A percentile compares a stretch with the other conserved stretches of the same genome.
Evolutionary conservation across 2,329 filamentous ascomycete species (phyloP).

Genomic region (Claviceps monticola): DNA sequence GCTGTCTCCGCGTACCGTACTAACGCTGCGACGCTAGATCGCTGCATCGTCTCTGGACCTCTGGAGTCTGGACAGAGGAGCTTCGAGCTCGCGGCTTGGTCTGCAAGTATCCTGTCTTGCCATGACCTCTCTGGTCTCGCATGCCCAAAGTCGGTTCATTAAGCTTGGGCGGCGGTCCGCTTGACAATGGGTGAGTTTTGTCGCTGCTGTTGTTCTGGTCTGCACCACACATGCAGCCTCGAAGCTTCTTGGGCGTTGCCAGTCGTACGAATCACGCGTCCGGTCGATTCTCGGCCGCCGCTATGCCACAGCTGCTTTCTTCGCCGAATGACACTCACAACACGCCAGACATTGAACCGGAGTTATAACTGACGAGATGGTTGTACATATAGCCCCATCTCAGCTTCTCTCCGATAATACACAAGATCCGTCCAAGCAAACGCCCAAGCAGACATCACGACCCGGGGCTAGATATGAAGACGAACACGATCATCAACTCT

Average conservation of each 20-base stretch:
- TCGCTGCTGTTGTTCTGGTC: background rate
- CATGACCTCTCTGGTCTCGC: constrained; percentile 7
- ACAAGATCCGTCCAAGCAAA: constrained; percentile 38
- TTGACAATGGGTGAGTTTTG: constrained; percentile 14
- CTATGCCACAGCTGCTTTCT: background rate
- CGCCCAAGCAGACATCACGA: constrained; percentile 37
- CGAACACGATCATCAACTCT: constrained; percentile 35
- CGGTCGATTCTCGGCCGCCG: background rate
- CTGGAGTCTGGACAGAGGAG: background rate
- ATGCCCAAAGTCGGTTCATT: constrained; percentile 9
- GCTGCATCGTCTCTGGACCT: too few relatives aligned
- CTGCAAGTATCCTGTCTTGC: background rate
- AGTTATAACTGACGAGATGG: constrained; percentile 3
- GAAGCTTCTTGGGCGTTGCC: too few relatives aligned
- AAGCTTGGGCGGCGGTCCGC: constrained; percentile 11
- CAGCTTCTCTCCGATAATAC: constrained; percentile 44
- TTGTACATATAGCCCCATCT: constrained; percentile 34
- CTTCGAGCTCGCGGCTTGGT: background rate
- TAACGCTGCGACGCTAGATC: too few relatives aligned
- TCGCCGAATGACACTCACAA: constrained; percentile 1
- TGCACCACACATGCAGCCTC: background rate
- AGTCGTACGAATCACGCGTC: background rate
- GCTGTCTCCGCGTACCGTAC: too few relatives aligned
- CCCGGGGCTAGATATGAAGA: constrained; percentile 37
- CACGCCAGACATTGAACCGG: background rate